phyloP scores from a whole-genome alignment of 345 rosid genomes.

The Lepidium africanum region DNA sequence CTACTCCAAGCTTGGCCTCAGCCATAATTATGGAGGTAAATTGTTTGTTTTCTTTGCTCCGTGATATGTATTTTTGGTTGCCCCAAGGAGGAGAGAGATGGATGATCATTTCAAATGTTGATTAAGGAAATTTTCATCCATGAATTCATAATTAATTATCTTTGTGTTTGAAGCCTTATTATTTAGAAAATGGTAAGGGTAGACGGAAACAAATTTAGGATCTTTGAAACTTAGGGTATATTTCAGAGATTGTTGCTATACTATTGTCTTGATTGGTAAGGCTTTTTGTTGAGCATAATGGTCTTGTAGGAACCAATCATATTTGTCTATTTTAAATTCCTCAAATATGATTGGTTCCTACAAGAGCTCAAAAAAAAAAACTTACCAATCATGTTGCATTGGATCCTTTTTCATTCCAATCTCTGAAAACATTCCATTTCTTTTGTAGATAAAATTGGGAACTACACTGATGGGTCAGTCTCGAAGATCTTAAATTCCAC shows the following conservation, averaged over 20 bases:
- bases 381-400: too few relatives aligned
- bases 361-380: too few relatives aligned
- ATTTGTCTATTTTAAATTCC: too few relatives aligned
- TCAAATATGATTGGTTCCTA: too few relatives aligned
- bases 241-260: background rate
- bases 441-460: conserved; percentile 19
- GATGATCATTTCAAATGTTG: background rate
- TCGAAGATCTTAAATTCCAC: conserved; percentile 31
- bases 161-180: background rate
- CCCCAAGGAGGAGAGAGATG: background rate
- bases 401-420: background rate
- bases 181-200: background rate
- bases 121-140: background rate
- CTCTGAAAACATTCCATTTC: background rate
- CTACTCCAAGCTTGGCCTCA: conserved; percentile 50
- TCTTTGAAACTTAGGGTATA: background rate
- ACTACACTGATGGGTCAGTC: conserved; percentile 28
- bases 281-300: too few relatives aligned
- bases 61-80: background rate
- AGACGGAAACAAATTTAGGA: background rate
- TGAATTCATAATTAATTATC: background rate
- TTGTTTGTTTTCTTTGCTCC: background rate
- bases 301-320: too few relatives aligned
- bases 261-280: too few relatives aligned
- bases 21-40: conserved; percentile 59